These are phyloP conservation scores for Entonaema liquescens DNA, from an alignment of 495 filamentous ascomycete species.

Conservation along the genomic window DNA sequence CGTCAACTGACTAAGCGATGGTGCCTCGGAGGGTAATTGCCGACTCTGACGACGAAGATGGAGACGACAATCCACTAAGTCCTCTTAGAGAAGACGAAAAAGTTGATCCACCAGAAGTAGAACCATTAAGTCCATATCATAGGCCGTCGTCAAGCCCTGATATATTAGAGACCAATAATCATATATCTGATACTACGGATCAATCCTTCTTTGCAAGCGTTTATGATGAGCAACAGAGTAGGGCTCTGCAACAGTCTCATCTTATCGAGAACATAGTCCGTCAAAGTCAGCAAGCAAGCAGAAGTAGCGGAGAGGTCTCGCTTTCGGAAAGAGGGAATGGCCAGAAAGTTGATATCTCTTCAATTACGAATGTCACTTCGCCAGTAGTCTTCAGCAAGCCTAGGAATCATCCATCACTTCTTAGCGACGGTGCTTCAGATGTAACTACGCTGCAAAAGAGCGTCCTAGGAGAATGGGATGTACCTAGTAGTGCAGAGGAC, in stretches of 20 bases:
- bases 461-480: constrained; percentile 39
- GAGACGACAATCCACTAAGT: constrained; percentile 30
- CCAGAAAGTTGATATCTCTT: constrained; percentile 36
- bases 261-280: constrained; percentile 45
- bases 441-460: constrained; percentile 42
- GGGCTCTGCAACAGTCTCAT: constrained; percentile 34
- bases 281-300: constrained; percentile 44
- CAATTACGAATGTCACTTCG: constrained; percentile 40
- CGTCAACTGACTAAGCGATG: constrained; percentile 33
- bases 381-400: constrained; percentile 27
- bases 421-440: constrained; percentile 27
- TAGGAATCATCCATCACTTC: constrained; percentile 21
- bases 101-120: constrained; percentile 33
- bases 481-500: constrained; percentile 42
- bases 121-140: constrained; percentile 40
- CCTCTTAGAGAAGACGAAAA: constrained; percentile 15
- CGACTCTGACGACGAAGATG: constrained; percentile 46
- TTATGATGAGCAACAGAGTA: constrained; percentile 38
- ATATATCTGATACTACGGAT: constrained; percentile 33
- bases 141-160: constrained; percentile 15
- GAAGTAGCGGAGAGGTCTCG: constrained; percentile 39
- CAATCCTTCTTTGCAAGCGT: constrained; percentile 42
- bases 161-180: constrained; percentile 10
- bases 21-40: constrained; percentile 40
- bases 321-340: constrained; percentile 30